These are phyloP conservation scores for Mycena sp. DNA, from an alignment of 1,284 basidiomycete genomes.

Conservation along the genomic window DNA sequence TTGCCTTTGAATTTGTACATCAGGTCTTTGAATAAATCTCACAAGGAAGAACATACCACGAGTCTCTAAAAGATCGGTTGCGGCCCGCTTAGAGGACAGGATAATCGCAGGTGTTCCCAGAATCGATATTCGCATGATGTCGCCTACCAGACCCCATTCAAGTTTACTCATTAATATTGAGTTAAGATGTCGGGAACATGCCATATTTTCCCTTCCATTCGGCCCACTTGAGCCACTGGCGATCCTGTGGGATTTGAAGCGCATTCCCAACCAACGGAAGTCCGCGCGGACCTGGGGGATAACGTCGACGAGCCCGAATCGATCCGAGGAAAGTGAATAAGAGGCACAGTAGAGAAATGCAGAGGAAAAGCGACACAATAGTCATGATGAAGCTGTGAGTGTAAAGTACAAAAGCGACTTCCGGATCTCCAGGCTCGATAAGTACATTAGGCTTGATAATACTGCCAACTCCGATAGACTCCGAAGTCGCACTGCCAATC, in stretches of 20 bases:
- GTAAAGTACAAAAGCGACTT: too few relatives aligned
- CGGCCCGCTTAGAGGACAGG: constrained; percentile 58
- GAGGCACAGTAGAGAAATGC: too few relatives aligned
- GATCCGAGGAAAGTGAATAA: too few relatives aligned
- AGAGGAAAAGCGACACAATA: too few relatives aligned
- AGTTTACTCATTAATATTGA: background rate
- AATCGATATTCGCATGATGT: constrained; percentile 57
- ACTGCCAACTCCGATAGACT: too few relatives aligned
- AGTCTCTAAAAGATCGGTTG: constrained; percentile 51
- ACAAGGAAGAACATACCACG: background rate
- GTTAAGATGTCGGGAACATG: background rate
- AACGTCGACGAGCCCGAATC: too few relatives aligned
- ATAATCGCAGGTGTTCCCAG: constrained; percentile 55
- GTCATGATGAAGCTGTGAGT: too few relatives aligned
- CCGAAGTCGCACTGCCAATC: too few relatives aligned
- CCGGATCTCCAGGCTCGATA: too few relatives aligned
- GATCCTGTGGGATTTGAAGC: constrained; percentile 24
- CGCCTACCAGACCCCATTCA: constrained; percentile 47
- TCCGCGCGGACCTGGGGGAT: constrained; percentile 25
- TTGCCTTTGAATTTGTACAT: constrained; percentile 15
- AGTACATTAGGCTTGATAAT: too few relatives aligned
- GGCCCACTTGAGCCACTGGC: constrained; percentile 31
- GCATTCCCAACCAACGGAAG: constrained; percentile 34
- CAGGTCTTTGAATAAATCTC: background rate
- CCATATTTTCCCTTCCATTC: constrained; percentile 31